Conservation (phyloP, 1,139 yeast genomes). For the Eremothecium cymbalariae region DNA sequence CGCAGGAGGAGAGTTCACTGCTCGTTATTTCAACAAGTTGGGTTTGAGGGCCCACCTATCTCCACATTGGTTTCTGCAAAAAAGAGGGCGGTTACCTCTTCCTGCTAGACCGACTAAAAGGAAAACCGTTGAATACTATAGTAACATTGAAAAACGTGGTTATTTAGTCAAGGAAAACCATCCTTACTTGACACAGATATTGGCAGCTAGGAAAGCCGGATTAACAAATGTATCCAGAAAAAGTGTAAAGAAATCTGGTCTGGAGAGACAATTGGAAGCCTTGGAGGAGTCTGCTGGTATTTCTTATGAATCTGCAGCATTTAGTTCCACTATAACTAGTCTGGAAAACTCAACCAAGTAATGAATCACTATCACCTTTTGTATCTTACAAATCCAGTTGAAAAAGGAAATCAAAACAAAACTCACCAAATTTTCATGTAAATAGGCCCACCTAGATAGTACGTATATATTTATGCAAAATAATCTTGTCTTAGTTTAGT, state of each 20-base stretch:
- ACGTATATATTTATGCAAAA: too few species aligned
- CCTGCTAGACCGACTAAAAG: conserved; percentile 80
- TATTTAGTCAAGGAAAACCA: conserved; percentile 44
- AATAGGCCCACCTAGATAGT: too few species aligned
- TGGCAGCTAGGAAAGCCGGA: conserved; percentile 22
- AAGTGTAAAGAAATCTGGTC: conserved; percentile 20
- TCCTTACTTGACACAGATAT: conserved; percentile 28
- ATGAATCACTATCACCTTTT: too few species aligned
- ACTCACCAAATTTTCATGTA: too few species aligned
- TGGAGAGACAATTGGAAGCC: conserved; percentile 25
- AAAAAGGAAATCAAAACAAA: too few species aligned
- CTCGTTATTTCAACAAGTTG: conserved; percentile 59
- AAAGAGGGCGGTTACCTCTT: conserved; percentile 72
- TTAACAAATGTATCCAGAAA: conserved; percentile 15
- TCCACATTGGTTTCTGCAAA: conserved; percentile 61
- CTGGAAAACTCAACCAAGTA: too few species aligned
- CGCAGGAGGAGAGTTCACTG: conserved; percentile 64
- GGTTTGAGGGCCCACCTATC: conserved; percentile 68
- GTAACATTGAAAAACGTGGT: conserved; percentile 66
- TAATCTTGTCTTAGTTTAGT: too few species aligned
- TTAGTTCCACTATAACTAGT: too few species aligned
- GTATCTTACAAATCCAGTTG: too few species aligned
- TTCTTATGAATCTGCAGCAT: too few species aligned
- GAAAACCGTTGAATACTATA: conserved; percentile 73
- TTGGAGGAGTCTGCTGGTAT: conserved; percentile 8